Evolutionary conservation across 2,329 filamentous ascomycete genomes (phyloP).

Genomic region (Hypoxylon sp.): DNA sequence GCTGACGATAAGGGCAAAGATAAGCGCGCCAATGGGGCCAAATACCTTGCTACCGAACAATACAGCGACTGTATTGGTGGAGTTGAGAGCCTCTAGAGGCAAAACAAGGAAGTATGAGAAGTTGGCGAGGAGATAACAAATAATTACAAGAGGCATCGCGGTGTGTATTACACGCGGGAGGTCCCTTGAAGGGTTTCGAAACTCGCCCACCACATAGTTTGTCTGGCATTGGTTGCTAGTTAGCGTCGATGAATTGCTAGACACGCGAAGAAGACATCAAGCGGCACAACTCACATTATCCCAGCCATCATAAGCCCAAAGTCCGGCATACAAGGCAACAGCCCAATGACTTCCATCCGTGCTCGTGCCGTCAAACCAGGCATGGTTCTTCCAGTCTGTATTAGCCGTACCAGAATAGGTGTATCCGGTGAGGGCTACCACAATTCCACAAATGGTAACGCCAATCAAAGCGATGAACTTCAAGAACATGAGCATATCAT

Average conservation of each 20-base stretch:
- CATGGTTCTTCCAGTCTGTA: constrained; percentile 86
- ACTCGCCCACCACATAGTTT: constrained; percentile 98
- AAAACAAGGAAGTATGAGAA: constrained; percentile 95
- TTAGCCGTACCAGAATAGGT: constrained; percentile 83
- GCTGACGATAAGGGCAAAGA: constrained; percentile 90
- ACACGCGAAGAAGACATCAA: background rate
- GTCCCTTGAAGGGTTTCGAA: constrained; percentile 90
- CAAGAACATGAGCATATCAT: constrained; percentile 95
- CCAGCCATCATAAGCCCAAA: constrained; percentile 99
- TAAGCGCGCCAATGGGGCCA: constrained; percentile 82
- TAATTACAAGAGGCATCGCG: constrained; percentile 93
- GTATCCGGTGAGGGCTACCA: constrained; percentile 89
- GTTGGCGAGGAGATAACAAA: constrained; percentile 92
- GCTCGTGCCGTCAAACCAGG: constrained; percentile 91
- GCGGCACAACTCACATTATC: constrained; percentile 81
- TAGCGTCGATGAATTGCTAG: constrained; percentile 46
- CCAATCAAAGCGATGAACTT: constrained; percentile 93
- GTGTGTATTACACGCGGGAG: constrained; percentile 96
- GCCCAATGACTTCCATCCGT: constrained; percentile 88
- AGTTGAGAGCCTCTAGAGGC: constrained; percentile 83
- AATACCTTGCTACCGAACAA: constrained; percentile 93
- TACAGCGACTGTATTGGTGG: constrained; percentile 94
- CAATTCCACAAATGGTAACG: constrained; percentile 88
- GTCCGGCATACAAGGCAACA: constrained; percentile 91
- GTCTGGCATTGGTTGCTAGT: constrained; percentile 68